Conservation (phyloP, 768 basidiomycete genomes). For the Calocybe cyanea region DNA sequence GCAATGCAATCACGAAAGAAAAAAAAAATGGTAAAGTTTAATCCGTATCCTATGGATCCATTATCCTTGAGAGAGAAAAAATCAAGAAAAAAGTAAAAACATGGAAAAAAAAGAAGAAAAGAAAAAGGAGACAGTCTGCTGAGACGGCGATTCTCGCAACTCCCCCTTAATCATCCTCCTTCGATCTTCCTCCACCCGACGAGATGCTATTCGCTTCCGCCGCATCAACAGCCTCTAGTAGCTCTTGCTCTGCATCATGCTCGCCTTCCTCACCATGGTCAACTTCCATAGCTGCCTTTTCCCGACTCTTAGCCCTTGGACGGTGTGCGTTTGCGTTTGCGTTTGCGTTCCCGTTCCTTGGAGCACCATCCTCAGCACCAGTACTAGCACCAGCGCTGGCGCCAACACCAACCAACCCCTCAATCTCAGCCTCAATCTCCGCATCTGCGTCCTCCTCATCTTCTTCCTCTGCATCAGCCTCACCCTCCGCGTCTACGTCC, state of each 20-base stretch:
- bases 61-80: too few species aligned
- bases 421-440: slow-evolving; percentile 24
- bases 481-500: slow-evolving; percentile 20
- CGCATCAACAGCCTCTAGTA: slow-evolving; percentile 50
- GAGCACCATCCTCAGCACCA: background rate
- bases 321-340: too few species aligned
- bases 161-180: slow-evolving; percentile 20
- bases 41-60: too few species aligned
- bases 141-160: too few species aligned
- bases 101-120: too few species aligned
- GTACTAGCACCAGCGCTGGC: slow-evolving; percentile 10
- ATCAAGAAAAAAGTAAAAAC: too few species aligned
- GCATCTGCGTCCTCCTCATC: slow-evolving; percentile 36
- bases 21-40: too few species aligned
- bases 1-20: too few species aligned
- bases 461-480: slow-evolving; percentile 29
- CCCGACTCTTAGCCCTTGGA: background rate
- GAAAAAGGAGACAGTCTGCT: too few species aligned
- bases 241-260: slow-evolving; percentile 40
- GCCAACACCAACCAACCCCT: slow-evolving; percentile 22
- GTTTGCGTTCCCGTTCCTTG: background rate
- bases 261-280: slow-evolving; percentile 19
- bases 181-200: slow-evolving; percentile 20
- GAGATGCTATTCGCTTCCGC: slow-evolving; percentile 40
- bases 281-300: slow-evolving; percentile 3